Conservation (phyloP, 2,329 filamentous ascomycete species). For the Cladorrhinum sp. region DNA sequence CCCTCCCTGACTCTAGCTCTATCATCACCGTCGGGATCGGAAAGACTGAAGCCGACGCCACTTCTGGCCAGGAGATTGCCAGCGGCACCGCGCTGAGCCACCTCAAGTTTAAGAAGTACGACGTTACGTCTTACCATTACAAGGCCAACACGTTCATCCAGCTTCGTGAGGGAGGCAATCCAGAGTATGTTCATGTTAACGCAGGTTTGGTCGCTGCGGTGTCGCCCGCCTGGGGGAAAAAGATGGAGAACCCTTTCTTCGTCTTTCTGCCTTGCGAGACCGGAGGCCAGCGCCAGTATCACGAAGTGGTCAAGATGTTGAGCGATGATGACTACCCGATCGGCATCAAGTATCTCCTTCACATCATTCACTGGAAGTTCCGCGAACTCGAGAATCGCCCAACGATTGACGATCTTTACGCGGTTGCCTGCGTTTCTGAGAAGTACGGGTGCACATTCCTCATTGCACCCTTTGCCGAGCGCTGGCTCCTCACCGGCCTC, state of each 20-base stretch:
- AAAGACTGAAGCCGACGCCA: too few relatives aligned
- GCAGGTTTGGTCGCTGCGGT: conserved; percentile 20
- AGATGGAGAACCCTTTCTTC: background rate
- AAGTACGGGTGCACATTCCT: conserved; percentile 26
- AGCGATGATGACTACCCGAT: conserved; percentile 12
- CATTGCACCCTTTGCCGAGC: conserved; percentile 22
- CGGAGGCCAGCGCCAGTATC: background rate
- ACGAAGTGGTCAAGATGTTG: conserved; percentile 1
- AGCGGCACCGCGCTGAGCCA: too few relatives aligned
- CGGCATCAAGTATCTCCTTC: conserved; percentile 26
- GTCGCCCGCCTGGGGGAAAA: conserved; percentile 19
- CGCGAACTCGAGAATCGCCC: conserved; percentile 21
- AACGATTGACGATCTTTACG: conserved; percentile 20
- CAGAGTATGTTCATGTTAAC: conserved; percentile 11
- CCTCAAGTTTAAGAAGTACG: too few relatives aligned
- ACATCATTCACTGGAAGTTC: conserved; percentile 28
- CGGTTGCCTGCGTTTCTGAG: conserved; percentile 22
- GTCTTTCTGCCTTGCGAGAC: background rate
- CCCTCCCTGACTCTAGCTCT: too few relatives aligned
- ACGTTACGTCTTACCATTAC: conserved; percentile 18
- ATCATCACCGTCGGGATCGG: too few relatives aligned
- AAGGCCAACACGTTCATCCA: conserved; percentile 23
- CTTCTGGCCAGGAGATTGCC: too few relatives aligned
- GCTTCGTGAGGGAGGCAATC: conserved; percentile 8
- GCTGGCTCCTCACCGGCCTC: conserved; percentile 21